Percentiles rank a stretch among this genome's conserved stretches.
Evolutionary conservation across 2,329 filamentous ascomycete species (phyloP).

Genomic region (Cytospora paraplurivora): DNA sequence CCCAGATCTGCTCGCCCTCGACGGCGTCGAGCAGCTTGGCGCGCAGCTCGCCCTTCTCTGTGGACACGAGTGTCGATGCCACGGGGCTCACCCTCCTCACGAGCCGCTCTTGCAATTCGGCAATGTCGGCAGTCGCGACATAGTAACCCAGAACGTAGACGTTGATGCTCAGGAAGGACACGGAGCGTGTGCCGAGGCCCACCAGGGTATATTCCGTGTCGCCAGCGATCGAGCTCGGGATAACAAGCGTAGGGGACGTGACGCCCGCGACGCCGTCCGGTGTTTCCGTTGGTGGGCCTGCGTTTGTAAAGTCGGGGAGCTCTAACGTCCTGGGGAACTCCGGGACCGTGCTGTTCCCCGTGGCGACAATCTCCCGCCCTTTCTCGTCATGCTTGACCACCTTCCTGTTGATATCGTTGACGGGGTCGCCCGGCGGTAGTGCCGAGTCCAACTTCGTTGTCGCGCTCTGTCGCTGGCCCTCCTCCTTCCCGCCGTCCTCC

Average conservation of each 20-base stretch:
- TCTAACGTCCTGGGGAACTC: slow-evolving; percentile 74
- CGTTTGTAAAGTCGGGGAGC: slow-evolving; percentile 50
- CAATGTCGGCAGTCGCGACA: slow-evolving; percentile 80
- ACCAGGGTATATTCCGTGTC: slow-evolving; percentile 80
- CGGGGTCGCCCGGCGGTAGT: slow-evolving; percentile 46
- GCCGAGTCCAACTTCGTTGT: slow-evolving; percentile 46
- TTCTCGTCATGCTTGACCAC: slow-evolving; percentile 67
- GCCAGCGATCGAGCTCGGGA: slow-evolving; percentile 35
- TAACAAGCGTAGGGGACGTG: slow-evolving; percentile 37
- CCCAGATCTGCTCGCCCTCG: slow-evolving; percentile 74
- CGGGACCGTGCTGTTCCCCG: slow-evolving; percentile 78
- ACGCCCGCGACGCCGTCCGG: slow-evolving; percentile 31
- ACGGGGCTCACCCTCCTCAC: slow-evolving; percentile 74
- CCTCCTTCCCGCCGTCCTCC: slow-evolving; percentile 25
- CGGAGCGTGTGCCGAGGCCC: slow-evolving; percentile 83
- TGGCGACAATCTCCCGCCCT: slow-evolving; percentile 74
- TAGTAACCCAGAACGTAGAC: slow-evolving; percentile 97
- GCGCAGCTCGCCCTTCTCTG: slow-evolving; percentile 76
- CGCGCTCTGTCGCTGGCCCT: not conserved
- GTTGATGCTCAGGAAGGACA: slow-evolving; percentile 86
- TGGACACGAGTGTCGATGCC: slow-evolving; percentile 80
- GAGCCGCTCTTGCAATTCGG: slow-evolving; percentile 75
- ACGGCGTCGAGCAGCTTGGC: slow-evolving; percentile 68
- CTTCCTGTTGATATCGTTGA: slow-evolving; percentile 56
- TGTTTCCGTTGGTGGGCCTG: not conserved